phyloP scores from a whole-genome alignment of 1,139 yeast species.

The Pichia sp. region DNA sequence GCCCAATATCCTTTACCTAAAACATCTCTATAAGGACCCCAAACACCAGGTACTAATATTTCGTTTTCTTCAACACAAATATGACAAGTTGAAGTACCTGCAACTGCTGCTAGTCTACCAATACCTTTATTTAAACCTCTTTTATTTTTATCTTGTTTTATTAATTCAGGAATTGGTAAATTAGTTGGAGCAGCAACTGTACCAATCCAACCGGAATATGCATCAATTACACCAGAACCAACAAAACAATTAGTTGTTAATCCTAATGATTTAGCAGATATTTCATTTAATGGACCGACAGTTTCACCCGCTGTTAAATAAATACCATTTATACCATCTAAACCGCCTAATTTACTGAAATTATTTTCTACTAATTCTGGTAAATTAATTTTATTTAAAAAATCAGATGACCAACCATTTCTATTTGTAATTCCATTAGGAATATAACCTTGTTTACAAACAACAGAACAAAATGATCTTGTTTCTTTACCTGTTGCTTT shows the following conservation, averaged over 20 bases:
- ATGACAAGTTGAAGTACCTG: slow-evolving; percentile 97
- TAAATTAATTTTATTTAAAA: slow-evolving; percentile 60
- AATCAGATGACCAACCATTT: slow-evolving; percentile 87
- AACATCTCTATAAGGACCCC: slow-evolving; percentile 98
- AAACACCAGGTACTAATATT: slow-evolving; percentile 89
- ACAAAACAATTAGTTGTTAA: slow-evolving; percentile 74
- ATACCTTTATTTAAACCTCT: slow-evolving; percentile 51
- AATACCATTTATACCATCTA: slow-evolving; percentile 62
- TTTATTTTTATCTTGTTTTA: slow-evolving; percentile 37
- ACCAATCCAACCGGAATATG: slow-evolving; percentile 98
- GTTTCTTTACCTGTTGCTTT: slow-evolving; percentile 84
- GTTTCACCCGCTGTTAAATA: slow-evolving; percentile 84
- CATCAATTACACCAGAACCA: slow-evolving; percentile 95
- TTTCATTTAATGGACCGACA: slow-evolving; percentile 62
- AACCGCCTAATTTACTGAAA: slow-evolving; percentile 78
- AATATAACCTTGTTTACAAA: slow-evolving; percentile 92
- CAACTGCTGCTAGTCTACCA: slow-evolving; percentile 93
- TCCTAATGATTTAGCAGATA: slow-evolving; percentile 81
- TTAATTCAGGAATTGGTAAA: slow-evolving; percentile 40
- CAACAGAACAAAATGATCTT: slow-evolving; percentile 82
- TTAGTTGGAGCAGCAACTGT: slow-evolving; percentile 84
- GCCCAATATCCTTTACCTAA: slow-evolving; percentile 86
- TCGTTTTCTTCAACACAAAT: slow-evolving; percentile 81
- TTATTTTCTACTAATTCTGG: slow-evolving; percentile 73
- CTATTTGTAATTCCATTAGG: slow-evolving; percentile 86